Percentiles rank a stretch among this genome's conserved stretches.
Conservation (phyloP, 352 stramenopile species). For the Peronosclerospora sorghi region DNA sequence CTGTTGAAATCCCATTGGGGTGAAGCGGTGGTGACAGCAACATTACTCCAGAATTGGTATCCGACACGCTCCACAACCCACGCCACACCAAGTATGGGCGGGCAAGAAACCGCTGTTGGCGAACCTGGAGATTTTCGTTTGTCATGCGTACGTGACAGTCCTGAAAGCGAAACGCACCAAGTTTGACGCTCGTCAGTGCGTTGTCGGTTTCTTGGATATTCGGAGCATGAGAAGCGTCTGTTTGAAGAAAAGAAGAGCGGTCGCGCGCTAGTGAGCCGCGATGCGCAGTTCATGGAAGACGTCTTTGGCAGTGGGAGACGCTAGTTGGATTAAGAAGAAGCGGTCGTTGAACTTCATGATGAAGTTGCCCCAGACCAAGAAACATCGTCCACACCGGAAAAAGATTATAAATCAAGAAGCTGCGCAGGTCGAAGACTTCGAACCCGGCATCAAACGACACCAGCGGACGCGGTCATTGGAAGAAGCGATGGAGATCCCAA, state of each 20-base stretch:
- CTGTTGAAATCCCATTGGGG: background rate
- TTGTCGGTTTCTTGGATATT: no score
- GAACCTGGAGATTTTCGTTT: background rate
- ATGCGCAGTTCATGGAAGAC: no score
- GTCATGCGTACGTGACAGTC: background rate
- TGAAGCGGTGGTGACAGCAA: no score
- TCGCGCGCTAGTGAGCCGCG: background rate
- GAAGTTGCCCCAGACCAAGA: no score
- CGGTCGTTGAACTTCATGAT: no score
- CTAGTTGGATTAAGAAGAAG: no score
- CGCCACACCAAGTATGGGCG: background rate
- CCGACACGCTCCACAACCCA: background rate
- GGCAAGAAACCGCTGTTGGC: background rate
- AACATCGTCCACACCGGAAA: no score
- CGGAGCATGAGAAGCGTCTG: background rate
- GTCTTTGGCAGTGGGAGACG: background rate
- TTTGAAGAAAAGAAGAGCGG: background rate
- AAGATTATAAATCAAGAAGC: no score
- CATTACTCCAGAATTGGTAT: constrained; percentile 1
- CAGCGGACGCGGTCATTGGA: background rate
- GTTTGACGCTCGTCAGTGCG: background rate
- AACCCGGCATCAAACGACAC: no score
- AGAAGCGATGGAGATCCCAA: background rate
- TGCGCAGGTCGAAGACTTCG: background rate
- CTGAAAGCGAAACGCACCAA: background rate